Evolutionary conservation across 1,139 yeast species (phyloP), one percentile per base, ranked within the genome.

Genomic region (Blastobotrys illinoisensis): DNA sequence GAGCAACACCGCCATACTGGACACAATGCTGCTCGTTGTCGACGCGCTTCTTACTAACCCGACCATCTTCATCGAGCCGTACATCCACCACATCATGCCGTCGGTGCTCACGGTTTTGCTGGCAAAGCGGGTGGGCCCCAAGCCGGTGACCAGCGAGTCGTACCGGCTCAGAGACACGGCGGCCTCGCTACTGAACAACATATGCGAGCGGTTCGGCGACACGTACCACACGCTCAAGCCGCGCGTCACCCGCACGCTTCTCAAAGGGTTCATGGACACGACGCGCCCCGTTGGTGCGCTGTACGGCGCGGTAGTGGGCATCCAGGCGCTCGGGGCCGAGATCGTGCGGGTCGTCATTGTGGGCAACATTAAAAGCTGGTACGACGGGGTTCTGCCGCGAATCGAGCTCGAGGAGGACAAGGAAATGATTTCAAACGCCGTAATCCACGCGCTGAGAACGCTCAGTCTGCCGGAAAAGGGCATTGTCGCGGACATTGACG

Each of bases 31-130:
- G 60, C 96, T 89, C 69, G 91, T 90, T 57, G 82, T 93, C 20
- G 86, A 88, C 59, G 93, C 98, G 0, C 77, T 95, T 51, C 79
- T 91, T 49, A 83, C 87, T 50, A 95, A 95, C 71, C 84, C 84
- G 54, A 86, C 96, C 21, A 84, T 95, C 49, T 93, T 91, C 66
- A 78, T 93, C 60, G 98, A 93, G 63, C 99, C 99, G 11, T 95
- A 93, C 65, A 91, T 95, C 52, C 99, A 95, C 71, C 95, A 97
- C 1, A 76, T 95, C 63, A 89, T 93, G 89, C 99, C 99, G 20
- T 88, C 97, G 60, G 85, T 93, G 43, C 77, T 95, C 61, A 95
- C 99, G 0, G 78, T 95, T 32, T 77, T 95, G 52, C 78, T 95
- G 57, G 97, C 98, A 1, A 91, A 90, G 66, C 81, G 88, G 60